Evolutionary conservation across 345 rosid genomes (phyloP), one percentile per base, ranked within the genome.

Genomic region (Pistacia atlantica): DNA sequence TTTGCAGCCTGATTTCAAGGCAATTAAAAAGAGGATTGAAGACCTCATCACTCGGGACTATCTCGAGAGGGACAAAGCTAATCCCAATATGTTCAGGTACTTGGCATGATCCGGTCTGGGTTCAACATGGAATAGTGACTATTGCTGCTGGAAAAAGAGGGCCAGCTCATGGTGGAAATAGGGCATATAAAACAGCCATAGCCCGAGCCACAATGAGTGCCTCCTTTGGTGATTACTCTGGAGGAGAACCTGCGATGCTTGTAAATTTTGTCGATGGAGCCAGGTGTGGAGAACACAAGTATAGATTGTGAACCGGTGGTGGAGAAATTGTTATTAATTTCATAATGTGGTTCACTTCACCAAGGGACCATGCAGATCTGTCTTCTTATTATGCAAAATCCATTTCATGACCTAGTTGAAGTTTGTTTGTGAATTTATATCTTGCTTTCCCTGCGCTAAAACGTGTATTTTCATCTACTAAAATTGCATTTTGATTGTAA

Each of bases 1-100:
- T 67, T 72, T 85, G 86, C 93, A 91, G 96, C 96, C 93, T 62
- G 96, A 91, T 82, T 79, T 88, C 67, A 91, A 91, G 86, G 92
- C 87, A 0, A 91, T 91, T 60, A 91, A 91, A 83, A 88, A 89
- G 87, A 81, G 92, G 79, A 91, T 91, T 37, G 96, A 91, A 81
- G 93, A 91, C 78, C 75, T 91, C 71, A 91, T 91, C 45, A 82
- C 90, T 51, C 82, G 91, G 28, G 96, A 91, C 64, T 91, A 89
- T 74, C 79, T 91, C 35, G 93, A 88, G 73, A 85, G 93, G 77
- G 95, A 91, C 77, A 84, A 88, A 71, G 81, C 87, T 33, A 87
- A 91, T 42, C 87, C 86, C 56, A 88, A 80, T 69, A 9, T 45
- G 59, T 91, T 89, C 77, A 78, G 81, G 79, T 91, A 91, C 76